Evolutionary conservation across 2,329 filamentous ascomycete species (phyloP), one percentile per base, ranked within the genome.

Genomic region (Exophiala phaeomuriformis): DNA sequence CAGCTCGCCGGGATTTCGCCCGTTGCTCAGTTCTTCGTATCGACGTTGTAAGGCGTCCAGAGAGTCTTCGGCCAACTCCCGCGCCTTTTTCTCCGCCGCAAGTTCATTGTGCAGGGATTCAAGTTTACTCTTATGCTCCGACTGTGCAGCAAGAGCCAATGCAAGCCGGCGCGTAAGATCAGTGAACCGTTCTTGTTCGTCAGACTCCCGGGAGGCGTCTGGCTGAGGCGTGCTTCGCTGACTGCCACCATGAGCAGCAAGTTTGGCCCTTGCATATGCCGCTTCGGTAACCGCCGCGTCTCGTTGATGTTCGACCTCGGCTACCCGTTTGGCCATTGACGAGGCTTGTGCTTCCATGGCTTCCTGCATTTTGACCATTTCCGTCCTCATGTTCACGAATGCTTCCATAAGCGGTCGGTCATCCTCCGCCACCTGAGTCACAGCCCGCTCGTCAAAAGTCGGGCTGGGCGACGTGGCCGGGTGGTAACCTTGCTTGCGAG

Each of bases 251-350:
- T 90, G 85, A 5, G 90, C 90, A 31, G 90, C 90, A 48, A 96
- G 75, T 67, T 89, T 96, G 2, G 94, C 90, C 67, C 94, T 95
- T 33, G 90, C 88, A 69, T 97, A 97, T 0, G 93, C 86, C 1
- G 93, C 93, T 72, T 98, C 94, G 63, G 85, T 87, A 50, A 98
- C 84, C n/a, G 93, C 93, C 39, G 86, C 84, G 70, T 98, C 93
- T 47, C 94, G 81, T 72, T 98, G 93, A 67, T 88, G 90, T 68
- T 98, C 93, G 1, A 94, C 86, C 67, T 96, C 90, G 1, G 91
- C 90, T 57, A 98, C 90, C 57, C 91, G 83, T 68, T 86, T 90
- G 0, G 90, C 89, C 5, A 93, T 90, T 52, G 88, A 75, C 5
- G 88, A 77, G 8, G 90, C 87, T 71, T 97, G 93, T 62, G 88